Conservation (phyloP, 495 filamentous ascomycete genomes). For the Penicillium desertorum region DNA sequence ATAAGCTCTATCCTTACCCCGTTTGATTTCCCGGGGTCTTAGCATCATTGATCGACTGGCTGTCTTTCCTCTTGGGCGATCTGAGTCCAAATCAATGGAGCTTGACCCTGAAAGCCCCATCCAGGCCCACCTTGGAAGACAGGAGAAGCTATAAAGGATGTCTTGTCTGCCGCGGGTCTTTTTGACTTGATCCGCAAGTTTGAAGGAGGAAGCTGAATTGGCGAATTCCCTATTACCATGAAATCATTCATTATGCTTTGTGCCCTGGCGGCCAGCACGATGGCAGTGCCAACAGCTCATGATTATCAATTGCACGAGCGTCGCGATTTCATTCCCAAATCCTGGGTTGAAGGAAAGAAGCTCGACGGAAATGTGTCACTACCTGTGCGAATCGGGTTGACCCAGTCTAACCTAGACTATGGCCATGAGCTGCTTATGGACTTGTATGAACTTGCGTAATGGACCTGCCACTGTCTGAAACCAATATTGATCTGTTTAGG, state of each 20-base stretch:
- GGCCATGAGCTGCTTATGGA: constrained; percentile 57
- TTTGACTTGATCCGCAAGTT: too few relatives aligned
- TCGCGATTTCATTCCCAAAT: constrained; percentile 32
- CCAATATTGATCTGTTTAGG: constrained; percentile 17
- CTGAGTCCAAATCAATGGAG: constrained; percentile 1
- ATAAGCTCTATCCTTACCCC: constrained; percentile 8
- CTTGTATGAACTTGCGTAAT: constrained; percentile 33
- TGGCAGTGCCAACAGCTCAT: constrained; percentile 33
- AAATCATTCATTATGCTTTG: constrained; percentile 33
- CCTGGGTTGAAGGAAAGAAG: constrained; percentile 35
- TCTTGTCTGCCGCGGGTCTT: neutral
- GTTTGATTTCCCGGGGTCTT: constrained; percentile 13
- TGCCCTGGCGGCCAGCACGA: constrained; percentile 23
- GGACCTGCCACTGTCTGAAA: neutral
- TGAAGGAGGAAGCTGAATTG: neutral
- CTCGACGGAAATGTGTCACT: constrained; percentile 37
- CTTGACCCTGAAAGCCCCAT: constrained; percentile 14
- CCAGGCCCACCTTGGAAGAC: constrained; percentile 11
- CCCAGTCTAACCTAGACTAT: constrained; percentile 52
- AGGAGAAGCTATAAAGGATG: constrained; percentile 14
- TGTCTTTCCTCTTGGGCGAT: constrained; percentile 5
- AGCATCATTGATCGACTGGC: constrained; percentile 20
- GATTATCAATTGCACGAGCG: constrained; percentile 46
- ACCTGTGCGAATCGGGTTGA: constrained; percentile 56
- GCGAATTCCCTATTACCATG: constrained; percentile 24